phyloP scores from a whole-genome alignment of 2,329 filamentous ascomycete genomes.

The Raffaelea albimanens region DNA sequence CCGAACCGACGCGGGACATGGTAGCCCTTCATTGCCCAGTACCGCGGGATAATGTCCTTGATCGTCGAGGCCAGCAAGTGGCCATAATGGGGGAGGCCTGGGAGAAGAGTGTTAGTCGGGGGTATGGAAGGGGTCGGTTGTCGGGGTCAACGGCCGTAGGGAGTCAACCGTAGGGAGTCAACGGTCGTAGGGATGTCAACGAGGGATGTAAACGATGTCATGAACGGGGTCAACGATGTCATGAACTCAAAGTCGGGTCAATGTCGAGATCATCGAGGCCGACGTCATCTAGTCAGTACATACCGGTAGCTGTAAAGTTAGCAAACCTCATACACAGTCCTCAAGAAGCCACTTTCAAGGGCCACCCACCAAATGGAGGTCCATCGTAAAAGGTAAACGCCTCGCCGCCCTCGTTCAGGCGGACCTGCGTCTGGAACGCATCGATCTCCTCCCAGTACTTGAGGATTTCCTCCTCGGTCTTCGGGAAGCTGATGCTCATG shows the following conservation, averaged over 20 bases:
- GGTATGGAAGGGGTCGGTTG: background rate
- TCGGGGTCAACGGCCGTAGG: background rate
- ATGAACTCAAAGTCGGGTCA: too few species aligned
- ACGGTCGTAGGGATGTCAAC: too few species aligned
- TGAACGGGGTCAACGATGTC: too few species aligned
- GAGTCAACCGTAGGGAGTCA: too few species aligned
- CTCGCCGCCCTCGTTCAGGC: slow-evolving; percentile 72
- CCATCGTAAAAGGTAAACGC: slow-evolving; percentile 95
- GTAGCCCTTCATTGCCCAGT: slow-evolving; percentile 70
- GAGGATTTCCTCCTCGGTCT: slow-evolving; percentile 80
- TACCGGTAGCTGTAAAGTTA: slow-evolving; percentile 3
- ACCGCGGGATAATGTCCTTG: slow-evolving; percentile 92
- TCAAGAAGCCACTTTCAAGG: background rate
- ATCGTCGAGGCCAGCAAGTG: slow-evolving; percentile 87
- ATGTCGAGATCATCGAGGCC: too few species aligned
- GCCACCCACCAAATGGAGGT: slow-evolving; percentile 59
- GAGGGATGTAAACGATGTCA: too few species aligned
- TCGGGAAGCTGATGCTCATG: slow-evolving; percentile 84
- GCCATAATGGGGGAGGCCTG: slow-evolving; percentile 41
- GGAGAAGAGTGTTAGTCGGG: slow-evolving; percentile 6
- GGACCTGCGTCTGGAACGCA: slow-evolving; percentile 67
- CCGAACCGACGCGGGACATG: slow-evolving; percentile 89
- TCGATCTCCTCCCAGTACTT: slow-evolving; percentile 84
- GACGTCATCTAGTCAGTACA: background rate
- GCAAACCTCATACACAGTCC: slow-evolving; percentile 4